These are phyloP conservation scores for Xerocomus potaroensis DNA, from an alignment of 768 basidiomycete genomes.

Conservation along the genomic window DNA sequence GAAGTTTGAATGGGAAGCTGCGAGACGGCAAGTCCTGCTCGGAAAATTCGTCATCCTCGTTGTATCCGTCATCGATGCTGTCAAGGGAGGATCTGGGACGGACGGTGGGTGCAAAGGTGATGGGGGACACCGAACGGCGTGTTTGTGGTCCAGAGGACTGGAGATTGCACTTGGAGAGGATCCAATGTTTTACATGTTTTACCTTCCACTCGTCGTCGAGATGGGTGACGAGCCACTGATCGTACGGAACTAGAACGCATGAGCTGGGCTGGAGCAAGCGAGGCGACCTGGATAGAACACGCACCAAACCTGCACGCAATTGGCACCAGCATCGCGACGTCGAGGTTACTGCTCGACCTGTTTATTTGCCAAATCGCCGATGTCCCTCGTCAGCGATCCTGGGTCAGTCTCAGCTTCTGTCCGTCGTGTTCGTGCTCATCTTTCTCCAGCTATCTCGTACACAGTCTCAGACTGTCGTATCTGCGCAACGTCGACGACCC, in stretches of 20 bases:
- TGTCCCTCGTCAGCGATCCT: constrained; percentile 65
- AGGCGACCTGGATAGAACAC: constrained; percentile 19
- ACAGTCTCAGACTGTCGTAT: constrained; percentile 79
- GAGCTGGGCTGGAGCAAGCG: background rate
- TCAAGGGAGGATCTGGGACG: constrained; percentile 19
- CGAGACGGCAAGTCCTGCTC: constrained; percentile 21
- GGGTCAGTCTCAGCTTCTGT: constrained; percentile 36
- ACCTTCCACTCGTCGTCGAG: constrained; percentile 58
- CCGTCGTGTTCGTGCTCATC: constrained; percentile 1
- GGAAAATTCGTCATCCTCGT: constrained; percentile 33
- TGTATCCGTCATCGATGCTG: constrained; percentile 24
- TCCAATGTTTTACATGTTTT: constrained; percentile 56
- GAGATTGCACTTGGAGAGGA: constrained; percentile 54
- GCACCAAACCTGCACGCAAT: constrained; percentile 56
- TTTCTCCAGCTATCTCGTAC: constrained; percentile 62
- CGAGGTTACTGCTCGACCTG: background rate
- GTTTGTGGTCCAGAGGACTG: constrained; percentile 26
- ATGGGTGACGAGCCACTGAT: constrained; percentile 77
- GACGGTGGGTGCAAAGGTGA: constrained; percentile 51
- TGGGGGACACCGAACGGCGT: constrained; percentile 56
- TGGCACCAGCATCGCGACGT: constrained; percentile 30
- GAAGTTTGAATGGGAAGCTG: constrained; percentile 1
- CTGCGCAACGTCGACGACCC: constrained; percentile 87
- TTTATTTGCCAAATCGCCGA: constrained; percentile 16
- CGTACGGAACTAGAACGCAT: constrained; percentile 50